phyloP scores from a whole-genome alignment of 768 basidiomycete species.

The Mycena galericulata region DNA sequence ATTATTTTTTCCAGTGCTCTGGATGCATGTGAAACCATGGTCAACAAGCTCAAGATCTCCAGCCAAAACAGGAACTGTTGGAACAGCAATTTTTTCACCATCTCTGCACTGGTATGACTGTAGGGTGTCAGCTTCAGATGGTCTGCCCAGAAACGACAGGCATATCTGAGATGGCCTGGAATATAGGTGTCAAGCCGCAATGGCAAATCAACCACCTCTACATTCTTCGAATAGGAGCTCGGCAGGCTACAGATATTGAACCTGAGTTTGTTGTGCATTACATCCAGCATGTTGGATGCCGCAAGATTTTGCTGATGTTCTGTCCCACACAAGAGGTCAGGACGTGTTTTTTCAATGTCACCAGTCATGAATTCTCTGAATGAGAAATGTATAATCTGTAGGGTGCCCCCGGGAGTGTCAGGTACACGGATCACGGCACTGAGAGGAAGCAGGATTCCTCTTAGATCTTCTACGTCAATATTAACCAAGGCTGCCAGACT shows the following conservation, averaged over 20 bases:
- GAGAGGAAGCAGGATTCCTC: neutral
- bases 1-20: neutral
- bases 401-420: neutral
- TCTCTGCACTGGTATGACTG: neutral
- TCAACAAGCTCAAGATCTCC: neutral
- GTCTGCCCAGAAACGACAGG: neutral
- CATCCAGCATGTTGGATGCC: neutral
- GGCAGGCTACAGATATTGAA: slow-evolving; percentile 8
- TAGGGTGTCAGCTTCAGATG: neutral
- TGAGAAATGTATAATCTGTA: neutral
- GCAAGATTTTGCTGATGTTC: neutral
- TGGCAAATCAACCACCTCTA: neutral
- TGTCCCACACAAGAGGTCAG: neutral
- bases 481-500: neutral
- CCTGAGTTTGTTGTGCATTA: neutral
- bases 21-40: neutral
- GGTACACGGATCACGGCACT: neutral
- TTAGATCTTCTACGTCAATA: neutral
- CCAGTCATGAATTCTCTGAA: slow-evolving; percentile 4
- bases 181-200: neutral
- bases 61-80: slow-evolving; percentile 8
- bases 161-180: neutral
- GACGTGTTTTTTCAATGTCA: neutral
- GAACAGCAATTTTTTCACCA: neutral
- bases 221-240: neutral